These are phyloP conservation scores for Mycosarcoma maydis DNA, from an alignment of 1,284 basidiomycete genomes.

Conservation along the genomic window DNA sequence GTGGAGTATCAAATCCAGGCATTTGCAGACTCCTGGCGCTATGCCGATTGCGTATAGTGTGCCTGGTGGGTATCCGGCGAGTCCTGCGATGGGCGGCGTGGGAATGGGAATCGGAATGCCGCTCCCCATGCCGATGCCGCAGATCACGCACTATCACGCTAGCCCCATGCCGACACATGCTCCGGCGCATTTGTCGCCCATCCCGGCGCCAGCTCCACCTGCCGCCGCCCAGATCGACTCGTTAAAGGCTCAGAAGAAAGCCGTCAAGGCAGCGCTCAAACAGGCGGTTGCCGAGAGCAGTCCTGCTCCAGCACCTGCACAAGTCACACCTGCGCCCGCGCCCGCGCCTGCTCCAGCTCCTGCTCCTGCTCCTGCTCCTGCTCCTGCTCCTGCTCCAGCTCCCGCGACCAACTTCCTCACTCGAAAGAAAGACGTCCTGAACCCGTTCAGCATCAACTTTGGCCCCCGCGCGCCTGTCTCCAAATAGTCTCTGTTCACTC, in stretches of 20 bases:
- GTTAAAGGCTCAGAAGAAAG: slow-evolving; percentile 28
- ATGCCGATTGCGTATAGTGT: slow-evolving; percentile 19
- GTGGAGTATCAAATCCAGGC: slow-evolving; percentile 52
- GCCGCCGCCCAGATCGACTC: slow-evolving; percentile 1
- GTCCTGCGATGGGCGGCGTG: slow-evolving; percentile 3
- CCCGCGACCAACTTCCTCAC: slow-evolving; percentile 19
- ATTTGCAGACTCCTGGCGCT: slow-evolving; percentile 13
- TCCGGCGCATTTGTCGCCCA: slow-evolving; percentile 22
- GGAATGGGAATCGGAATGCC: slow-evolving; percentile 2
- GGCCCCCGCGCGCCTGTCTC: slow-evolving; percentile 23
- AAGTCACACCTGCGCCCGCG: slow-evolving; percentile 1
- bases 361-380: slow-evolving; percentile 3
- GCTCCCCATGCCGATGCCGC: slow-evolving; percentile 18
- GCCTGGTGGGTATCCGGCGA: slow-evolving; percentile 23
- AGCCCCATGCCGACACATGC: slow-evolving; percentile 11
- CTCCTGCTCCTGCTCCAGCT: slow-evolving; percentile 10
- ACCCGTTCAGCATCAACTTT: slow-evolving; percentile 44
- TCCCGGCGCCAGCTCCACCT: slow-evolving; percentile 1
- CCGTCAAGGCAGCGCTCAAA: slow-evolving; percentile 29
- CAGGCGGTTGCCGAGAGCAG: slow-evolving; percentile 28
- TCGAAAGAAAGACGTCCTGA: slow-evolving; percentile 33
- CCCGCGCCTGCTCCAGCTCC: slow-evolving; percentile 7
- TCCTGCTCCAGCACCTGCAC: slow-evolving; percentile 3
- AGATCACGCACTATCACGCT: slow-evolving; percentile 21
- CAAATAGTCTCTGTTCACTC: too few species aligned